These are phyloP conservation scores for Fraxinus dipetala DNA, from an alignment of 305 asterid species.

Conservation along the genomic window DNA sequence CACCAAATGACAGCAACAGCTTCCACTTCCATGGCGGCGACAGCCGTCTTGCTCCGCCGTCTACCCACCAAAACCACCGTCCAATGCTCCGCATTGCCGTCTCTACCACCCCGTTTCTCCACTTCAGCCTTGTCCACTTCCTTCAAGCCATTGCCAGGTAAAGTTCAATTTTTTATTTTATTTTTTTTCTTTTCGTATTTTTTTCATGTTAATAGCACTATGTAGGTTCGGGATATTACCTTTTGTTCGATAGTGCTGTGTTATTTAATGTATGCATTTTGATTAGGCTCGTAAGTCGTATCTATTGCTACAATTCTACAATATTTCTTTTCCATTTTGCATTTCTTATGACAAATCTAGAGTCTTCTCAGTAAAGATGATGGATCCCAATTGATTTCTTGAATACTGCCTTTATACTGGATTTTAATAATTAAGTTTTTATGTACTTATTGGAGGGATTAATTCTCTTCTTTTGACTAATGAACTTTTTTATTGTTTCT, in stretches of 20 bases:
- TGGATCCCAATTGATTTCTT: neutral
- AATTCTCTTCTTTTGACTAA: neutral
- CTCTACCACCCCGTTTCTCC: slow-evolving; percentile 46
- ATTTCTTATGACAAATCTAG: neutral
- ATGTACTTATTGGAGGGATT: neutral
- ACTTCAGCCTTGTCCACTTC: slow-evolving; percentile 20
- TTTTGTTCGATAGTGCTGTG: no score
- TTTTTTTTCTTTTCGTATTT: slow-evolving; percentile 1
- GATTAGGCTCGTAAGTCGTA: neutral
- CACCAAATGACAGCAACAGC: slow-evolving; percentile 70
- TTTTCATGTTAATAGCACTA: neutral
- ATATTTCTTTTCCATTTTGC: neutral
- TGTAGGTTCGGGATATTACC: no score
- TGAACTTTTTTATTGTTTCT: neutral
- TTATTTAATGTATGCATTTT: neutral
- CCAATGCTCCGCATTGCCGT: slow-evolving; percentile 51
- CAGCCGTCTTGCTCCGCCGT: slow-evolving; percentile 63
- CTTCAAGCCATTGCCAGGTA: slow-evolving; percentile 54
- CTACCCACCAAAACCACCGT: slow-evolving; percentile 37
- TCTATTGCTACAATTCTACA: neutral
- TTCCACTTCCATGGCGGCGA: slow-evolving; percentile 85
- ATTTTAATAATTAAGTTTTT: neutral
- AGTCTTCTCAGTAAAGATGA: neutral
- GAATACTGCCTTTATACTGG: neutral
- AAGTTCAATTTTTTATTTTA: neutral